Evolutionary conservation across 1,139 yeast genomes (phyloP).

Genomic region (Lodderomyces metapsilosis): DNA sequence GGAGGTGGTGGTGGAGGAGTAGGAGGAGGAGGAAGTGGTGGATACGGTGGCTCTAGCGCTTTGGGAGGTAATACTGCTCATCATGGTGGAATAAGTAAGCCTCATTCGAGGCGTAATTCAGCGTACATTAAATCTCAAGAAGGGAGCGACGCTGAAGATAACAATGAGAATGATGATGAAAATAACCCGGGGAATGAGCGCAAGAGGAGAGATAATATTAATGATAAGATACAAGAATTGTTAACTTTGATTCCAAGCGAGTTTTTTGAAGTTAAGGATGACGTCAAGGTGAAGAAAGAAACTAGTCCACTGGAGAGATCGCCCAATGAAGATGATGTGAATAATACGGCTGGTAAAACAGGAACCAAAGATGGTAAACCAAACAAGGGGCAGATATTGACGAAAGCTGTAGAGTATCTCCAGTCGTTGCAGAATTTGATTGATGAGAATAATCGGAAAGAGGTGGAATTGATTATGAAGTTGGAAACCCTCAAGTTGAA

Average conservation of each 20-base stretch:
- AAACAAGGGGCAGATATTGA: conserved; percentile 85
- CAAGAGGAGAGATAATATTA: conserved; percentile 82
- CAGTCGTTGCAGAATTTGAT: conserved; percentile 70
- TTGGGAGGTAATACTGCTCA: conserved; percentile 26
- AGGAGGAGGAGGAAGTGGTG: not conserved
- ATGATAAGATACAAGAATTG: conserved; percentile 83
- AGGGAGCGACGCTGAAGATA: conserved; percentile 30
- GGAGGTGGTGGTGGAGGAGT: conserved; percentile 33
- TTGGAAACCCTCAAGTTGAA: conserved; percentile 54
- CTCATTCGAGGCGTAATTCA: conserved; percentile 41
- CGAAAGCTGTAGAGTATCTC: conserved; percentile 83
- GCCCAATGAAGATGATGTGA: conserved; percentile 26
- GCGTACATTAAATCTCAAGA: conserved; percentile 28
- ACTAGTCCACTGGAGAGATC: conserved; percentile 12
- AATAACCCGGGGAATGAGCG: conserved; percentile 51
- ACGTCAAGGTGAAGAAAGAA: conserved; percentile 8
- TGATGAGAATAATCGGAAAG: conserved; percentile 74
- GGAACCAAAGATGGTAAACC: conserved; percentile 89
- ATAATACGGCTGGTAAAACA: conserved; percentile 45
- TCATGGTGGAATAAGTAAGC: conserved; percentile 41
- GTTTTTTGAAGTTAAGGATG: conserved; percentile 35
- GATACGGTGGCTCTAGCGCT: conserved; percentile 2
- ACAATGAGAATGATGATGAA: conserved; percentile 28
- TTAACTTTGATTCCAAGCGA: conserved; percentile 66
- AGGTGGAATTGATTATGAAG: conserved; percentile 67